Evolutionary conservation across 129 eudicot genomes (phyloP).

Genomic region (Helichrysum umbraculigerum): DNA sequence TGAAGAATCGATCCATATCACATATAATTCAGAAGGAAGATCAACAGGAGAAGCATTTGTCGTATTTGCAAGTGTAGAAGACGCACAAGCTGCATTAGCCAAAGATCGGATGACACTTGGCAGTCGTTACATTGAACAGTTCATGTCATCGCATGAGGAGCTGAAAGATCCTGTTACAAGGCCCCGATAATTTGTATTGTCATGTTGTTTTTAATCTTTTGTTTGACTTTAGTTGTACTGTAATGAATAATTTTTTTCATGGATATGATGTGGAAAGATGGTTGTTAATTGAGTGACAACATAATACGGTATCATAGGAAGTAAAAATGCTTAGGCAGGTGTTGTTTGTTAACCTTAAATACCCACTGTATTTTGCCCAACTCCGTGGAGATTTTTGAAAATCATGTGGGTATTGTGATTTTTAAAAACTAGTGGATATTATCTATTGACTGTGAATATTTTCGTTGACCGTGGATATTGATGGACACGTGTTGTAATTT

Average conservation of each 20-base stretch:
- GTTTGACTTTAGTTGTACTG: slow-evolving; percentile 14
- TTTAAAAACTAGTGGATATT: too few relatives aligned
- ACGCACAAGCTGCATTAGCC: slow-evolving; percentile 75
- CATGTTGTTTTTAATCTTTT: neutral
- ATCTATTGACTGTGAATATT: too few relatives aligned
- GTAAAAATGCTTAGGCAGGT: neutral
- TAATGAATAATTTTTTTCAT: slow-evolving; percentile 20
- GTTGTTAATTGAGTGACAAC: neutral
- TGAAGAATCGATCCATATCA: slow-evolving; percentile 70
- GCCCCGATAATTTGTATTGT: slow-evolving; percentile 26
- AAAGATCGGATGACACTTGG: slow-evolving; percentile 97
- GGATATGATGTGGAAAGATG: slow-evolving; percentile 23
- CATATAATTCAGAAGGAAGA: slow-evolving; percentile 59
- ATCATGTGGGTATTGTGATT: too few relatives aligned
- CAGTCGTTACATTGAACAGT: slow-evolving; percentile 88
- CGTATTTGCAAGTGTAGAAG: slow-evolving; percentile 70
- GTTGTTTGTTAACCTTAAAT: neutral
- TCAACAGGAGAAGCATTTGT: slow-evolving; percentile 97
- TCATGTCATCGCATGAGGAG: slow-evolving; percentile 71
- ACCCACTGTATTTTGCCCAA: too few relatives aligned
- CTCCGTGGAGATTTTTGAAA: too few relatives aligned
- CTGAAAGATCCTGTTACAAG: slow-evolving; percentile 69
- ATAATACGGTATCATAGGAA: neutral
- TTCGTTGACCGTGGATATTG: too few relatives aligned
- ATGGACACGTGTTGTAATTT: too few relatives aligned